Evolutionary conservation across 23 red algal genomes (phyloP).

Genomic region (Pyropia yezoensis): DNA sequence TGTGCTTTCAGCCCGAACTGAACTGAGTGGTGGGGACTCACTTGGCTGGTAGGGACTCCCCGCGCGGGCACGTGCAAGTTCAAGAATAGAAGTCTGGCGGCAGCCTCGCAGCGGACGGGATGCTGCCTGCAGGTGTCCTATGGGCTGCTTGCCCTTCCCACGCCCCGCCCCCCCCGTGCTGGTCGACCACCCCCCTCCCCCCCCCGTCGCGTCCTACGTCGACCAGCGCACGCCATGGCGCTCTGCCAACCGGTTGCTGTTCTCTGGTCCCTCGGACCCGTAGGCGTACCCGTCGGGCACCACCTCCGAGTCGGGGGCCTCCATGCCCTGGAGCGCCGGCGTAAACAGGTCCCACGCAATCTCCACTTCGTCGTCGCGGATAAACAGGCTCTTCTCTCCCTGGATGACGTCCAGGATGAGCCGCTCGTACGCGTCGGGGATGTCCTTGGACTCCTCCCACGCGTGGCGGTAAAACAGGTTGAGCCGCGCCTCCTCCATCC

Average conservation of each 20-base stretch:
- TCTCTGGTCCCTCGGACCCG: conserved; percentile 28
- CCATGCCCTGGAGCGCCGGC: conserved; percentile 65
- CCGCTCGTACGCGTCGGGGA: conserved; percentile 95
- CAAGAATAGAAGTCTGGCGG: too few species aligned
- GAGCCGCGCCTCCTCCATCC: conserved; percentile 82
- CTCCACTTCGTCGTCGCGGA: conserved; percentile 82
- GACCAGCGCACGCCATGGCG: conserved; percentile 46
- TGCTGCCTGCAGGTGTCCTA: too few species aligned
- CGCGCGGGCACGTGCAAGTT: too few species aligned
- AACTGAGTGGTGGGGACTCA: too few species aligned
- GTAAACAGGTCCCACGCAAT: conserved; percentile 88
- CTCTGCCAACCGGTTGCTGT: conserved; percentile 17
- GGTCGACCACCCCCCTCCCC: too few species aligned
- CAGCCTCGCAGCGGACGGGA: too few species aligned
- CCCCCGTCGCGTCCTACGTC: background rate
- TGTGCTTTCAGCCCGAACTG: too few species aligned
- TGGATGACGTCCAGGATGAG: conserved; percentile 92
- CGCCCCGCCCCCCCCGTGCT: too few species aligned
- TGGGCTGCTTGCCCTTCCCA: too few species aligned
- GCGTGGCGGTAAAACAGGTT: conserved; percentile 83
- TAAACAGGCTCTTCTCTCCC: conserved; percentile 93
- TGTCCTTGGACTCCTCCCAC: conserved; percentile 95
- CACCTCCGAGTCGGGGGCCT: conserved; percentile 12
- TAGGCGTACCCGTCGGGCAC: conserved; percentile 68
- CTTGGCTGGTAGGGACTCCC: too few species aligned